phyloP scores from a whole-genome alignment of 2,329 filamentous ascomycete genomes.

The Metarhizium robertsii region DNA sequence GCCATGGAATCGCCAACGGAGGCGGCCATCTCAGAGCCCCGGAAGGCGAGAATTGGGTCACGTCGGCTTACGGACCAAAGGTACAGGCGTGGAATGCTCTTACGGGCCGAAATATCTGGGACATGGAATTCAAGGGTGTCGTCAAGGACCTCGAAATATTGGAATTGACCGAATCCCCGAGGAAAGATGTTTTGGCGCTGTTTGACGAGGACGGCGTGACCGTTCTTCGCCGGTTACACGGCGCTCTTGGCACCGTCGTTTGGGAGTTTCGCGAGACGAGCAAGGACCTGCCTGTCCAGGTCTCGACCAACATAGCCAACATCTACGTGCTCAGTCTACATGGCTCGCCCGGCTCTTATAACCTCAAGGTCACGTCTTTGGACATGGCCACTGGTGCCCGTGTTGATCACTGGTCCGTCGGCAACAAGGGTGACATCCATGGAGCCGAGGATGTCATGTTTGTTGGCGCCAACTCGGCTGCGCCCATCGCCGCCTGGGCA shows the following conservation, averaged over 20 bases:
- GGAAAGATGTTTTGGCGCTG: conserved; percentile 65
- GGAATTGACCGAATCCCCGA: conserved; percentile 53
- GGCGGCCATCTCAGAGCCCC: conserved; percentile 57
- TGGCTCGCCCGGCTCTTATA: conserved; percentile 58
- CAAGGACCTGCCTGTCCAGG: conserved; percentile 64
- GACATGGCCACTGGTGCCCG: conserved; percentile 66
- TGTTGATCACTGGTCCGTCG: conserved; percentile 60
- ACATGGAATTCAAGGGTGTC: conserved; percentile 46
- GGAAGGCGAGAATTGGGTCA: conserved; percentile 69
- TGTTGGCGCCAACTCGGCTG: conserved; percentile 66
- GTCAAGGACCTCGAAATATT: conserved; percentile 69
- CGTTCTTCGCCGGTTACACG: conserved; percentile 62
- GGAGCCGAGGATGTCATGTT: conserved; percentile 57
- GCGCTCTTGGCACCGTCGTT: conserved; percentile 59
- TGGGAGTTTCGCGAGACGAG: conserved; percentile 70
- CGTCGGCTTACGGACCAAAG: conserved; percentile 60
- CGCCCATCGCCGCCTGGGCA: conserved; percentile 68
- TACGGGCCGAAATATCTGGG: conserved; percentile 73
- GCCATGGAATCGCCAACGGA: conserved; percentile 36
- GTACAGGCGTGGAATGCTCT: conserved; percentile 78
- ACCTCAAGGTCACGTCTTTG: conserved; percentile 65
- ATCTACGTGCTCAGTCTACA: conserved; percentile 73
- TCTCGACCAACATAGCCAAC: conserved; percentile 59
- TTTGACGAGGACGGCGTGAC: conserved; percentile 48
- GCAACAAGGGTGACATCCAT: conserved; percentile 64